Evolutionary conservation across 176 grass and related monocot genomes (phyloP).

Genomic region (Oryza brachyantha): DNA sequence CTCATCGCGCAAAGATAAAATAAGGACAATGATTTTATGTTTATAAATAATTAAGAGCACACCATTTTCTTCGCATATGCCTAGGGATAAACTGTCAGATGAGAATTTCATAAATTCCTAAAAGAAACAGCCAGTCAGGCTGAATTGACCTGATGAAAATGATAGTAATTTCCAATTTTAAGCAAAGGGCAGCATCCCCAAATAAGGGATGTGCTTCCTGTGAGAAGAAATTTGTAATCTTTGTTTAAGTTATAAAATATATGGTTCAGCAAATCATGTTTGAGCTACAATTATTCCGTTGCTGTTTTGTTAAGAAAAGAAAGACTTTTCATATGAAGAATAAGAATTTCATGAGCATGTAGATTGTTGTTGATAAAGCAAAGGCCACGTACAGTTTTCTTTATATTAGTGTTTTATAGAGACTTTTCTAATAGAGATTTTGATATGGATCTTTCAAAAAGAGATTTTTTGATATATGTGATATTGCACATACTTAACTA

Average conservation of each 20-base stretch:
- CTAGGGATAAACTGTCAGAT: constrained; percentile 13
- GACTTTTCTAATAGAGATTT: background rate
- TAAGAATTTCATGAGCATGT: background rate
- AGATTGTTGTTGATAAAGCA: background rate
- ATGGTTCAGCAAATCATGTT: background rate
- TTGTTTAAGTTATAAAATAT: background rate
- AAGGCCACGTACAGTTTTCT: background rate
- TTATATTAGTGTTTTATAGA: background rate
- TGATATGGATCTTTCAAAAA: background rate
- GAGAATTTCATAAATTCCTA: background rate
- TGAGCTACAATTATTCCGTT: background rate
- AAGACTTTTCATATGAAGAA: background rate
- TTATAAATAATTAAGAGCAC: background rate
- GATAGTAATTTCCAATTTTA: background rate
- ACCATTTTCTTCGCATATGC: constrained; percentile 23
- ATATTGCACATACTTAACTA: background rate
- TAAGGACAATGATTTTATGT: background rate
- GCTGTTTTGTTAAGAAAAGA: background rate
- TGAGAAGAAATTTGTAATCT: background rate
- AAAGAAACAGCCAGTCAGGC: background rate
- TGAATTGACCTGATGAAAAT: background rate
- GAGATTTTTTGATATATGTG: background rate
- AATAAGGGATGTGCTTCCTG: background rate
- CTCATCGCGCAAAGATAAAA: background rate
- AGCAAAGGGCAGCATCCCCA: background rate